Percentiles rank a stretch among this genome's conserved stretches.
Evolutionary conservation across 257 asterid genomes (phyloP).

Genomic region (Gentiana straminea): DNA sequence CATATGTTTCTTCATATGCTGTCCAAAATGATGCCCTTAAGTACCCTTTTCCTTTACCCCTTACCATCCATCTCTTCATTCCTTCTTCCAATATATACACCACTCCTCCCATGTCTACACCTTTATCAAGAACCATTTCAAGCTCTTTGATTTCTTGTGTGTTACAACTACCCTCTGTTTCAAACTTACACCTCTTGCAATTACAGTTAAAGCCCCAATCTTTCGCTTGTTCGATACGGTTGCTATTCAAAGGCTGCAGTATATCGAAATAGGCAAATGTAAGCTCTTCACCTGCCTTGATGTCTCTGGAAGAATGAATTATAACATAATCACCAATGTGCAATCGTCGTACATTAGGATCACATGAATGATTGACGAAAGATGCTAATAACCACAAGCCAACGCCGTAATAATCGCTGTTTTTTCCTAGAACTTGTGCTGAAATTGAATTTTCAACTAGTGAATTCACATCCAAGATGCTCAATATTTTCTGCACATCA

Average conservation of each 20-base stretch:
- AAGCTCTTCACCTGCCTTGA: conserved; percentile 78
- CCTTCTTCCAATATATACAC: conserved; percentile 70
- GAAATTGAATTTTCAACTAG: conserved; percentile 58
- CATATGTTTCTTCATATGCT: conserved; percentile 42
- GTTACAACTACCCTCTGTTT: conserved; percentile 19
- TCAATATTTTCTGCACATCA: conserved; percentile 33
- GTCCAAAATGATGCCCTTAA: conserved; percentile 79
- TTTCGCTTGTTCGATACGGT: conserved; percentile 38
- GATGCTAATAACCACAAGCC: conserved; percentile 72
- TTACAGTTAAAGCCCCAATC: conserved; percentile 68
- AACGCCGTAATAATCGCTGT: conserved; percentile 54
- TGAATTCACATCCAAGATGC: conserved; percentile 62
- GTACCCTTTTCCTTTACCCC: conserved; percentile 67
- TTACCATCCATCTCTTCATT: conserved; percentile 56
- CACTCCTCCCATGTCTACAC: conserved; percentile 50
- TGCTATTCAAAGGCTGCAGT: conserved; percentile 24
- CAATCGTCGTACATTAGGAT: conserved; percentile 69
- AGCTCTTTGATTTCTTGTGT: conserved; percentile 55
- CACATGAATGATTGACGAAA: conserved; percentile 73
- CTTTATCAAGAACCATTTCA: conserved; percentile 38
- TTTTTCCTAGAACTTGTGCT: conserved; percentile 45
- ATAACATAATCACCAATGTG: conserved; percentile 63
- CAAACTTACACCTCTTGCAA: conserved; percentile 57
- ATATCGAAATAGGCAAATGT: conserved; percentile 63
- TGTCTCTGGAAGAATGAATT: conserved; percentile 62